Conservation (phyloP, 2,329 filamentous ascomycete genomes). For the Fusarium sp. region DNA sequence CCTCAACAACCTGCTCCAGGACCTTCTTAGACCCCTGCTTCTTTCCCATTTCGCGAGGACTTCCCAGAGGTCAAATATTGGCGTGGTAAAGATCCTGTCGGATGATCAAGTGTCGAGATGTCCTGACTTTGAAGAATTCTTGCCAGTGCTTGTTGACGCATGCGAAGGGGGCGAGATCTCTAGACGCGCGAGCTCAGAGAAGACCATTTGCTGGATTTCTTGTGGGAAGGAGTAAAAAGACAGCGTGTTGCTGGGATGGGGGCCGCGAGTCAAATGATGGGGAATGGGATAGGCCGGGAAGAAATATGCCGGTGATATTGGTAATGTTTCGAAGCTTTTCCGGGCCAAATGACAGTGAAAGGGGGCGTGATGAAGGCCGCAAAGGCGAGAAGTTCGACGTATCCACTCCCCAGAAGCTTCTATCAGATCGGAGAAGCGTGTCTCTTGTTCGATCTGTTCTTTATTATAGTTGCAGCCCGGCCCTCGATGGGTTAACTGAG, state of each 20-base stretch:
- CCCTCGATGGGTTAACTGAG: no score
- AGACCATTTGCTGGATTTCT: constrained; percentile 1
- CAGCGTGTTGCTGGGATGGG: constrained; percentile 1
- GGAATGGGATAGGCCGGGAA: neutral
- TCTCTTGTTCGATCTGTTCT: neutral
- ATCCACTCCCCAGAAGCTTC: neutral
- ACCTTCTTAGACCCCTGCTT: no score
- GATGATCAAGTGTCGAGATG: constrained; percentile 6
- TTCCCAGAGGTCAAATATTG: constrained; percentile 1
- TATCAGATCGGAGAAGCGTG: neutral
- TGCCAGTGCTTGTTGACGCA: constrained; percentile 15
- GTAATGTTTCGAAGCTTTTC: neutral
- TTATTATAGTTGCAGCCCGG: no score
- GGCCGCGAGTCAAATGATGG: neutral
- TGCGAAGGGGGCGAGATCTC: neutral
- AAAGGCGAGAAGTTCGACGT: neutral
- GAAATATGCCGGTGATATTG: neutral
- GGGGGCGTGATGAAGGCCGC: neutral
- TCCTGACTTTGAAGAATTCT: constrained; percentile 8
- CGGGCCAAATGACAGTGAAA: neutral
- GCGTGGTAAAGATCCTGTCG: constrained; percentile 3
- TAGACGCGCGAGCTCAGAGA: neutral
- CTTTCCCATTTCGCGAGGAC: neutral
- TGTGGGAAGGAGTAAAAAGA: constrained; percentile 4
- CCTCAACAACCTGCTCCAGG: no score